Evolutionary conservation across 495 filamentous ascomycete genomes (phyloP).

Genomic region (Aspergillus haitiensis): DNA sequence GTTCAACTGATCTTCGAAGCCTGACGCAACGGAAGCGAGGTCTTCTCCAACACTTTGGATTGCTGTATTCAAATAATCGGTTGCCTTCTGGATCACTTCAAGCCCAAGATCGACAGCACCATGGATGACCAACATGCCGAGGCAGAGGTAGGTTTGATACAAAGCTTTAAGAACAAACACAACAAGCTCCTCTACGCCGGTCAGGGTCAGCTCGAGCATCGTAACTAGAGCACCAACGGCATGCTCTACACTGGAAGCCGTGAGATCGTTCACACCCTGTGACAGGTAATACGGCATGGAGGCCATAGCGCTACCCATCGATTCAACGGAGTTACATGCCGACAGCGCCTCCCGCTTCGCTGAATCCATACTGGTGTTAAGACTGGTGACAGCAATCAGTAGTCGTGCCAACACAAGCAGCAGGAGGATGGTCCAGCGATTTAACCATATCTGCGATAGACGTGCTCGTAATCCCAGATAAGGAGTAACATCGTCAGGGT

Average conservation of each 20-base stretch:
- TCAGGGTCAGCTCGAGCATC: slow-evolving; percentile 74
- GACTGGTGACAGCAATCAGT: slow-evolving; percentile 66
- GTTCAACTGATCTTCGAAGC: slow-evolving; percentile 63
- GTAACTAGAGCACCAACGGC: slow-evolving; percentile 73
- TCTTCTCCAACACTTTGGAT: slow-evolving; percentile 64
- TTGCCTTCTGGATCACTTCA: slow-evolving; percentile 66
- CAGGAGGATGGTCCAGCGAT: slow-evolving; percentile 91
- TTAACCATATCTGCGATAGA: slow-evolving; percentile 94
- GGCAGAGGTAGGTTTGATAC: slow-evolving; percentile 82
- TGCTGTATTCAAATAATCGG: slow-evolving; percentile 69
- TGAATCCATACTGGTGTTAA: slow-evolving; percentile 69
- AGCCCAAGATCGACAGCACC: slow-evolving; percentile 72
- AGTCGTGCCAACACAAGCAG: slow-evolving; percentile 79
- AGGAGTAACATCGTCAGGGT: slow-evolving; percentile 84
- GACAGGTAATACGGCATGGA: slow-evolving; percentile 96
- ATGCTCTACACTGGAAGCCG: slow-evolving; percentile 72
- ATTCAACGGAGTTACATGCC: slow-evolving; percentile 89
- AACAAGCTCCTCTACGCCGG: slow-evolving; percentile 80
- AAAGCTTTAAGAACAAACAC: slow-evolving; percentile 88
- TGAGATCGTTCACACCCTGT: slow-evolving; percentile 80
- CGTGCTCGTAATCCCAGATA: slow-evolving; percentile 89
- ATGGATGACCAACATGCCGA: slow-evolving; percentile 76
- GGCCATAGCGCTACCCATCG: slow-evolving; percentile 90
- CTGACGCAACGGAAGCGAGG: slow-evolving; percentile 54
- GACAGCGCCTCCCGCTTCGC: slow-evolving; percentile 80